Evolutionary conservation across 2,329 filamentous ascomycete species (phyloP), one percentile per base, ranked within the genome.

Genomic region (Epicoccum sorghinum): DNA sequence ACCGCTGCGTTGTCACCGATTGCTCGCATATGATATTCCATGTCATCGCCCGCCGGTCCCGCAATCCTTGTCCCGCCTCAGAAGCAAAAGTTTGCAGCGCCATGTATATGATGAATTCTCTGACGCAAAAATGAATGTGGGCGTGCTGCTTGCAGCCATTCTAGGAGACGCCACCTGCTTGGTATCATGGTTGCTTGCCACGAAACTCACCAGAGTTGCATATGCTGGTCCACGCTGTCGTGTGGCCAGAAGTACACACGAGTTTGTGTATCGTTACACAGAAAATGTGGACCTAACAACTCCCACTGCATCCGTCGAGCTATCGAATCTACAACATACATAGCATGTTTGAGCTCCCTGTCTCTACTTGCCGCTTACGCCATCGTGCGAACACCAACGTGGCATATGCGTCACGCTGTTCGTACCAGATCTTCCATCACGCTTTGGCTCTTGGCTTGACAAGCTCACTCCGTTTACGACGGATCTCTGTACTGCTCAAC

Each of bases 401-500:
- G 52, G 52, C 52, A 43, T 29, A 18, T 51, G 39, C 41, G n/a
- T 47, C 39, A 46, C 39, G n/a, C 23, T 24, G 24, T 18, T 40
- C 35, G 27, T 22, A 36, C 42, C 12, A 36, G 4, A 36, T 33
- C 36, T 27, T 27, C 35, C 27, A 12, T 69, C 55, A 70, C 32
- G 62, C 68, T 47, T 67, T 64, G 38, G 62, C 56, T 49, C 49
- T 65, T 32, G 57, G 45, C 55, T 59, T 56, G 49, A 57, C 55
- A 33, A 67, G 64, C 56, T 74, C 72, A 47, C 65, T 68, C 32
- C 64, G 60, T 60, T 68, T 75, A 37, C 80, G 80, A 57, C 82
- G 81, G 61, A 96, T 96, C 53, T 89, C 89, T 0, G 93, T 96
- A 76, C 93, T 97, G 79, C 92, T 96, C 64, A 97, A 90, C 78